phyloP scores from a whole-genome alignment of 1,139 yeast genomes.

The Dujonia santamariae region DNA sequence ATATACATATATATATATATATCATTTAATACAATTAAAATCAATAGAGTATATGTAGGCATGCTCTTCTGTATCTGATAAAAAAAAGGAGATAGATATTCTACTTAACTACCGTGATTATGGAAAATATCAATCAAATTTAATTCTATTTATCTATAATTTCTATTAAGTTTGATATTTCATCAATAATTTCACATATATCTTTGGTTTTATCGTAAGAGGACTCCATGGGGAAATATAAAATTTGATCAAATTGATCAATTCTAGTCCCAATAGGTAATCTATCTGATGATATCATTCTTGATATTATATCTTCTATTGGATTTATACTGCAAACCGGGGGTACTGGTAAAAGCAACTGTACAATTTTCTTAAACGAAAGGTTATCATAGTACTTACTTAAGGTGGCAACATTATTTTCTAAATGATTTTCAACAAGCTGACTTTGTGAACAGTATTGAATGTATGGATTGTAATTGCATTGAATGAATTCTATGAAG shows the following conservation, averaged over 20 bases:
- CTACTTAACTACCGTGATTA: no score
- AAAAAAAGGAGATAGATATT: no score
- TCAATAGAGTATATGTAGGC: no score
- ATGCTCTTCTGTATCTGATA: no score
- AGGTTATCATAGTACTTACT: conserved; percentile 28
- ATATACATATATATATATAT: no score
- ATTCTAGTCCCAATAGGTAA: conserved; percentile 28
- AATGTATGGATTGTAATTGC: no score
- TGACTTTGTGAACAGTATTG: conserved; percentile 6
- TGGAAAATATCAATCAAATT: no score
- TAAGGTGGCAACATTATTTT: conserved; percentile 29
- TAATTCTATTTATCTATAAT: no score
- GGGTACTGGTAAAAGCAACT: conserved; percentile 11
- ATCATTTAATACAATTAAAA: no score
- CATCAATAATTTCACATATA: conserved; percentile 21
- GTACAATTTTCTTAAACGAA: conserved; percentile 15
- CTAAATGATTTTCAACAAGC: conserved; percentile 22
- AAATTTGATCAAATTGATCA: conserved; percentile 29
- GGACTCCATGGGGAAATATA: conserved; percentile 15
- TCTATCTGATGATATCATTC: conserved; percentile 35
- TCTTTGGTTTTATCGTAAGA: conserved; percentile 22
- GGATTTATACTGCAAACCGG: no score
- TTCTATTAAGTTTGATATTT: conserved; percentile 11
- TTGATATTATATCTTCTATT: conserved; percentile 24
- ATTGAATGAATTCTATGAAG: conserved; percentile 16